Evolutionary conservation across 1,139 yeast species (phyloP).

Genomic region (Zygosaccharomyces sapae): DNA sequence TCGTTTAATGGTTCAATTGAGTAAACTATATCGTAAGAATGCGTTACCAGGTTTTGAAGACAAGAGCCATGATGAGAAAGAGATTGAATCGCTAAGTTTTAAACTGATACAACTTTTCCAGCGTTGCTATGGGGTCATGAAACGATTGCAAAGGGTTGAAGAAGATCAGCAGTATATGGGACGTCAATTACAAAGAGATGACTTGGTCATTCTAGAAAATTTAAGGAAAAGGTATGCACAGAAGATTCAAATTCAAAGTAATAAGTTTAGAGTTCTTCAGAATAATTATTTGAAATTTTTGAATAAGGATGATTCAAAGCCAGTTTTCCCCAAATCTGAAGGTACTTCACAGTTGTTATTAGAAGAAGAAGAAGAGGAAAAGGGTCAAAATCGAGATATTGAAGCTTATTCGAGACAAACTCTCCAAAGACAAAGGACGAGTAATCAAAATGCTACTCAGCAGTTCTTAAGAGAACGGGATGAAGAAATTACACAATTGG

Average conservation of each 20-base stretch:
- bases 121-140: constrained; percentile 69
- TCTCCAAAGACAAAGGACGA: constrained; percentile 40
- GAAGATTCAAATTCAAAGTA: constrained; percentile 72
- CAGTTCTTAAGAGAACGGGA: constrained; percentile 59
- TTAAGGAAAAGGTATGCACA: constrained; percentile 81
- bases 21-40: constrained; percentile 70
- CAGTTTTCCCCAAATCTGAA: constrained; percentile 30
- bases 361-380: constrained; percentile 45
- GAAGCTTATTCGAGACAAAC: constrained; percentile 47
- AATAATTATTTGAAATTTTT: constrained; percentile 76
- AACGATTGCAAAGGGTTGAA: constrained; percentile 54
- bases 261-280: constrained; percentile 79
- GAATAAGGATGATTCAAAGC: constrained; percentile 61
- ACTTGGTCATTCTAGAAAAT: constrained; percentile 66
- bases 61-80: constrained; percentile 61
- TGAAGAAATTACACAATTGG: constrained; percentile 80
- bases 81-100: constrained; percentile 72
- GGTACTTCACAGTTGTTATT: constrained; percentile 25
- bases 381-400: constrained; percentile 28
- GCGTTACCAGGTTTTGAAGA: constrained; percentile 84
- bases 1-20: constrained; percentile 48
- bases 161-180: constrained; percentile 33
- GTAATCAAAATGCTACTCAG: constrained; percentile 40
- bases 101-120: constrained; percentile 71
- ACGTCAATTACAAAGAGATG: constrained; percentile 42